These are phyloP conservation scores for Thraustochytrium sp. DNA, from an alignment of 352 stramenopile species.

Conservation along the genomic window DNA sequence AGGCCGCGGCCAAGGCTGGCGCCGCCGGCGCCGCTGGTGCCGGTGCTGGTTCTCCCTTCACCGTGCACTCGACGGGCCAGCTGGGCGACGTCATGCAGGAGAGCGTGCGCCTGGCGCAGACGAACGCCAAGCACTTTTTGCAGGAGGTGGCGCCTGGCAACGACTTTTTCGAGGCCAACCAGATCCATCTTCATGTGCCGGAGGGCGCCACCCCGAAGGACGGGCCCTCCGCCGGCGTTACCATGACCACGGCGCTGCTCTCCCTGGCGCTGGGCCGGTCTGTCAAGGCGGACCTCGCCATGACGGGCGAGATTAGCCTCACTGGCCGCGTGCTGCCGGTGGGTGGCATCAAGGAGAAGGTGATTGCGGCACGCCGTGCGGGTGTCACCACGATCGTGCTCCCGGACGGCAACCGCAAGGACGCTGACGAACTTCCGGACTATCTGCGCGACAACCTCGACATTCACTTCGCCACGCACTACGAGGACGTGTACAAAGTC, in stretches of 20 bases:
- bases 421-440: constrained; percentile 85
- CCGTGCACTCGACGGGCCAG: constrained; percentile 82
- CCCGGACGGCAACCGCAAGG: constrained; percentile 84
- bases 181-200: constrained; percentile 96
- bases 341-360: constrained; percentile 99
- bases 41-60: not conserved
- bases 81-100: constrained; percentile 98
- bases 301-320: constrained; percentile 93
- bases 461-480: constrained; percentile 93
- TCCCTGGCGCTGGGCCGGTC: constrained; percentile 84
- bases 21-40: constrained; percentile 55
- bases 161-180: constrained; percentile 86
- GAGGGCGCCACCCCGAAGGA: constrained; percentile 98
- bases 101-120: constrained; percentile 84
- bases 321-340: constrained; percentile 97
- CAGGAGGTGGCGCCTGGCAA: constrained; percentile 59
- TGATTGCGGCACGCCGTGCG: constrained; percentile 90
- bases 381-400: constrained; percentile 89
- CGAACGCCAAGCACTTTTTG: constrained; percentile 52
- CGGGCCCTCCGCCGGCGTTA: constrained; percentile 91
- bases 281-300: constrained; percentile 89
- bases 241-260: constrained; percentile 94
- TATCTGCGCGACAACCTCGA: constrained; percentile 92
- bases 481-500: constrained; percentile 76
- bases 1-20: not conserved